A percentile compares a stretch with the other conserved stretches of the same genome.
Evolutionary conservation across 2,329 filamentous ascomycete species (phyloP).

Genomic region (Dactylellina sp.): DNA sequence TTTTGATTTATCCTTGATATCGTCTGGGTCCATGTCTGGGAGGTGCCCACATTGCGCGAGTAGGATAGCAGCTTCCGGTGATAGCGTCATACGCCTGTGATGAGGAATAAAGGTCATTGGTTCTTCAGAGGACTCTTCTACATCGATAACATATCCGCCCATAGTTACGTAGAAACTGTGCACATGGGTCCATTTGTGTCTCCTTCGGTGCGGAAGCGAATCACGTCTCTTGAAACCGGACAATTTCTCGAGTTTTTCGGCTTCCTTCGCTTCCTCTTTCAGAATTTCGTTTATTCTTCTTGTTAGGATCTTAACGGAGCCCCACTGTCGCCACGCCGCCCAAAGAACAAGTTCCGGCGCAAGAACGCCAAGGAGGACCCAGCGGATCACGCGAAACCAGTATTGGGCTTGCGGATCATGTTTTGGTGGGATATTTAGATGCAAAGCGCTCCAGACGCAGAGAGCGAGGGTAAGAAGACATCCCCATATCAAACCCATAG

Average conservation of each 20-base stretch:
- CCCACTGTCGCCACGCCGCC: slow-evolving; percentile 51
- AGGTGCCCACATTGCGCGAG: slow-evolving; percentile 28
- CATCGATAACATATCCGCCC: slow-evolving; percentile 54
- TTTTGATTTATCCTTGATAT: slow-evolving; percentile 58
- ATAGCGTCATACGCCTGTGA: slow-evolving; percentile 23
- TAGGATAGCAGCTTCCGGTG: slow-evolving; percentile 9
- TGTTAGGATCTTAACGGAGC: slow-evolving; percentile 37
- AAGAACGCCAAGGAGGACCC: slow-evolving; percentile 48
- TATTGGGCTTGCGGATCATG: slow-evolving; percentile 15
- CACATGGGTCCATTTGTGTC: slow-evolving; percentile 52
- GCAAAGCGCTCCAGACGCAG: slow-evolving; percentile 30
- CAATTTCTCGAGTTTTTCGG: slow-evolving; percentile 9
- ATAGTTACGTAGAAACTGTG: slow-evolving; percentile 59
- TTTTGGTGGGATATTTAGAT: slow-evolving; percentile 36
- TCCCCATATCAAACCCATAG: slow-evolving; percentile 26
- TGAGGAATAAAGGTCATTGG: slow-evolving; percentile 21
- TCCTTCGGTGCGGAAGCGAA: slow-evolving; percentile 9
- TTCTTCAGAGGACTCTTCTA: slow-evolving; percentile 17
- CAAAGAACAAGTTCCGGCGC: slow-evolving; percentile 56
- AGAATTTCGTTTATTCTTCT: slow-evolving; percentile 10
- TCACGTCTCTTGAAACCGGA: neutral
- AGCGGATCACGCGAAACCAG: slow-evolving; percentile 19
- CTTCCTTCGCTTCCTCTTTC: slow-evolving; percentile 7
- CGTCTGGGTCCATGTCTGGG: slow-evolving; percentile 32
- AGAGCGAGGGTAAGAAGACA: slow-evolving; percentile 30